These are phyloP conservation scores for Candida incommunis DNA, from an alignment of 805 yeast species.

Conservation along the genomic window DNA sequence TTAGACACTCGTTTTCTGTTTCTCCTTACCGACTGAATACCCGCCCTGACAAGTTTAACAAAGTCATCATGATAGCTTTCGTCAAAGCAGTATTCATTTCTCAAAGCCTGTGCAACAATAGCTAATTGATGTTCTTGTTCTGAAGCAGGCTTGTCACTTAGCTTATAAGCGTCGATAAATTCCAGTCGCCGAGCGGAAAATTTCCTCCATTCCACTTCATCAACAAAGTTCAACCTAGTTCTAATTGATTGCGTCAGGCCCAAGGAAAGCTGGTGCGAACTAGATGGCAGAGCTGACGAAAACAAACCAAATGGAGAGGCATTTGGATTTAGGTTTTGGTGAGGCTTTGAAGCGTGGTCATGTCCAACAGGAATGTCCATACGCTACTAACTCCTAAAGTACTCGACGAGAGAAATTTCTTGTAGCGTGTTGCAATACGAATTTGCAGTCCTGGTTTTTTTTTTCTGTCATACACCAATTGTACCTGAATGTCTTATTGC, in stretches of 20 bases:
- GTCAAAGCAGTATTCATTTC: slow-evolving; percentile 67
- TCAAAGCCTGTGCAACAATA: slow-evolving; percentile 60
- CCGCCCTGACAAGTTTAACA: slow-evolving; percentile 82
- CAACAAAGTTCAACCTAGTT: slow-evolving; percentile 53
- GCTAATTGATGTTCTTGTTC: slow-evolving; percentile 81
- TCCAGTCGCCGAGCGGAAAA: slow-evolving; percentile 86
- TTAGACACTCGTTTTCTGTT: slow-evolving; percentile 26
- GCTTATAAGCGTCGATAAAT: slow-evolving; percentile 60
- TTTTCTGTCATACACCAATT: too few relatives aligned
- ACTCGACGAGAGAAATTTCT: too few relatives aligned
- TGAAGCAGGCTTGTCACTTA: slow-evolving; percentile 63
- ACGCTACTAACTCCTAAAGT: too few relatives aligned
- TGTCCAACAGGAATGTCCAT: too few relatives aligned
- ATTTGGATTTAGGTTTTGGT: too few relatives aligned
- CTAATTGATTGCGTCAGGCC: slow-evolving; percentile 38
- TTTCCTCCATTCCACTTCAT: slow-evolving; percentile 75
- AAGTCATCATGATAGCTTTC: slow-evolving; percentile 50
- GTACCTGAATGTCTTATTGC: too few relatives aligned
- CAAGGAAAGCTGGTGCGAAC: neutral
- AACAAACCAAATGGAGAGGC: neutral
- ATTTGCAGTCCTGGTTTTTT: too few relatives aligned
- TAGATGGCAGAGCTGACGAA: neutral
- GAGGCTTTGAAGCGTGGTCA: too few relatives aligned
- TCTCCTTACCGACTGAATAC: slow-evolving; percentile 83
- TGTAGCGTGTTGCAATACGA: too few relatives aligned